Base-by-base conservation (phyloP, 768 basidiomycete genomes). In the Dacryopinax spathularia region DNA sequence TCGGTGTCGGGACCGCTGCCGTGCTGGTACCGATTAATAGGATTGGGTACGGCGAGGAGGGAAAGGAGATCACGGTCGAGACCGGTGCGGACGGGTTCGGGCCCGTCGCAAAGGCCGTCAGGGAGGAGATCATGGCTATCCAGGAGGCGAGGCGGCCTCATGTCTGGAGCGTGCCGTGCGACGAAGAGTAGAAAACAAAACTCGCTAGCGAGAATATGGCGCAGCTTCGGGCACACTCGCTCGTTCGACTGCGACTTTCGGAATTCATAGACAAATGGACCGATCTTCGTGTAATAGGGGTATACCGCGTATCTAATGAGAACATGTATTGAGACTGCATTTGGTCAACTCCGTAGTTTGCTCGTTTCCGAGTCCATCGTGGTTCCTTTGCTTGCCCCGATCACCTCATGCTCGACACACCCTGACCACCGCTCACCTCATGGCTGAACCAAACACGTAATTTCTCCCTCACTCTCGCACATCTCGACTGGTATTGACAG, bases 1-100 rank as follows among this genome's bases (percentile, higher is more conserved):
- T 97, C 70, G 87, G 88, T 48, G 81, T 88, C 33, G 93, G 94
- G 72, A 89, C 87, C 0, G 91, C 89, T 6, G 89, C 83, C 33
- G 82, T 91, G 63, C 85, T 92, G 62, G 85, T 80, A 31, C 81
- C 86, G 2, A 81, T 87, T 0, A 79, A 86, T 66, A 81, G 79
- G 61, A 86, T 93, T 68, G 91, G 89, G 16, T 89, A 84, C 71
- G 34, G 22, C 34, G 76, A 83, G 33, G 84, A 82, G 20, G 70
- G 60, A 36, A 76, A 80, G 69, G 84, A 86, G 63, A 76, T 89
- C 41, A 73, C 72, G 31, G 78, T 91, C 36, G 88, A 86, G 0
- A 82, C 80, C 12, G 83, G 84, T 18, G 74, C 76, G 15, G 74
- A 72, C 27, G 76, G 76, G 16, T 70, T 81, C 48, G 82, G 81